These are phyloP conservation scores for Cystobasidiopsis lactophilus DNA, from an alignment of 768 basidiomycete genomes.

Conservation along the genomic window DNA sequence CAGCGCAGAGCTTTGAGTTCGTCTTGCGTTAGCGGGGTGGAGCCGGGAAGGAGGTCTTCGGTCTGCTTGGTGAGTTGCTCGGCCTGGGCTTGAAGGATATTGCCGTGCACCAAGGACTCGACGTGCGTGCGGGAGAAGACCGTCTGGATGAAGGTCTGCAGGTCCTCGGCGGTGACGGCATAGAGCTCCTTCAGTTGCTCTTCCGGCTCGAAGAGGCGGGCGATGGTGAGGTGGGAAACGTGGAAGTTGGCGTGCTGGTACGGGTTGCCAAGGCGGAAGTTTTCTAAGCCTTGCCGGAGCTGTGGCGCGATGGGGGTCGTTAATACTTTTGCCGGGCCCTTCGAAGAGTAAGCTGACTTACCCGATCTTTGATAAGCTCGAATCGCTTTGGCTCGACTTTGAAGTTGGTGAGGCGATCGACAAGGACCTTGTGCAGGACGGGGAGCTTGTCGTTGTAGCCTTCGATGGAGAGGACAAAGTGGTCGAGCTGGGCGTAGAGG, in stretches of 20 bases:
- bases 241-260: conserved; percentile 60
- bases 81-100: conserved; percentile 65
- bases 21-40: conserved; percentile 34
- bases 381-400: conserved; percentile 49
- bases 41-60: conserved; percentile 38
- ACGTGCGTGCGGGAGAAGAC: conserved; percentile 46
- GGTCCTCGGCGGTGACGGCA: conserved; percentile 40
- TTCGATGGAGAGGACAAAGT: conserved; percentile 42
- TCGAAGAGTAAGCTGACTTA: conserved; percentile 22
- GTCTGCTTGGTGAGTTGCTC: conserved; percentile 45
- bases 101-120: conserved; percentile 57
- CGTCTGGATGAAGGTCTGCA: conserved; percentile 38
- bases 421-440: conserved; percentile 46
- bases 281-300: conserved; percentile 58
- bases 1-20: conserved; percentile 33
- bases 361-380: conserved; percentile 63
- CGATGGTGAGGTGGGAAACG: conserved; percentile 43
- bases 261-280: conserved; percentile 67
- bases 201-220: conserved; percentile 49
- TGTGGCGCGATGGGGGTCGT: conserved; percentile 19
- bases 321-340: conserved; percentile 2
- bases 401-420: conserved; percentile 44
- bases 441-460: conserved; percentile 84
- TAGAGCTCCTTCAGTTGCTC: conserved; percentile 52
- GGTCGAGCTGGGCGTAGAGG: conserved; percentile 40